Percentiles rank a stretch among this genome's conserved stretches.
Evolutionary conservation across 2,329 filamentous ascomycete genomes (phyloP).

Genomic region (Fusarium phyllophilum): DNA sequence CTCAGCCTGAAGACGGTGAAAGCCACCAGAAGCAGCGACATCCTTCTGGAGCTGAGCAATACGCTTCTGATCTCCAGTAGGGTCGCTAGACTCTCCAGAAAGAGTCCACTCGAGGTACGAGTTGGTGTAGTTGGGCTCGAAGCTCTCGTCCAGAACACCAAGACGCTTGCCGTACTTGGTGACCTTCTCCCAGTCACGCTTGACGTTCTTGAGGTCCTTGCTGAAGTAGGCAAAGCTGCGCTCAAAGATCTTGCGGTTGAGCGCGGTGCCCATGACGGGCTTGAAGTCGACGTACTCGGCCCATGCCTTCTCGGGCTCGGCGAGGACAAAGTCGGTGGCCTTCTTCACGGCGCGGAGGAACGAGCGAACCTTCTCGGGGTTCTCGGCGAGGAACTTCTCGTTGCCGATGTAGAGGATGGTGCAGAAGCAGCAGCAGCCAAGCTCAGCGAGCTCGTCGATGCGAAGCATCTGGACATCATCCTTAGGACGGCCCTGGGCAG

Average conservation of each 20-base stretch:
- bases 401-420: slow-evolving; percentile 84
- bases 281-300: slow-evolving; percentile 77
- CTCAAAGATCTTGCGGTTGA: slow-evolving; percentile 84
- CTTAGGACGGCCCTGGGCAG: slow-evolving; percentile 68
- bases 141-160: slow-evolving; percentile 70
- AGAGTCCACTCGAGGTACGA: slow-evolving; percentile 73
- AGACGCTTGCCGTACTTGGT: slow-evolving; percentile 80
- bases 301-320: slow-evolving; percentile 71
- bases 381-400: slow-evolving; percentile 72
- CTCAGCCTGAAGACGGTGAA: slow-evolving; percentile 57
- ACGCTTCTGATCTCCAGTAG: slow-evolving; percentile 77
- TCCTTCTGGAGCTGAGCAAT: slow-evolving; percentile 76
- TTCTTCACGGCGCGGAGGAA: slow-evolving; percentile 80
- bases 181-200: slow-evolving; percentile 80
- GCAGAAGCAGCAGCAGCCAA: slow-evolving; percentile 88
- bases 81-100: slow-evolving; percentile 72
- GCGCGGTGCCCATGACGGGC: slow-evolving; percentile 71
- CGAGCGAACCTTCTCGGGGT: slow-evolving; percentile 71
- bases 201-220: slow-evolving; percentile 77
- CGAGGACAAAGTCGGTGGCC: slow-evolving; percentile 77
- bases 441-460: slow-evolving; percentile 81
- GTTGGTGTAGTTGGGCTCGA: slow-evolving; percentile 80
- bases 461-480: slow-evolving; percentile 81
- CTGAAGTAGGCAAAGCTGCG: slow-evolving; percentile 82
- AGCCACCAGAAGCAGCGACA: slow-evolving; percentile 73